phyloP scores from a whole-genome alignment of 306 rosid genomes.

The Castanea mollissima region DNA sequence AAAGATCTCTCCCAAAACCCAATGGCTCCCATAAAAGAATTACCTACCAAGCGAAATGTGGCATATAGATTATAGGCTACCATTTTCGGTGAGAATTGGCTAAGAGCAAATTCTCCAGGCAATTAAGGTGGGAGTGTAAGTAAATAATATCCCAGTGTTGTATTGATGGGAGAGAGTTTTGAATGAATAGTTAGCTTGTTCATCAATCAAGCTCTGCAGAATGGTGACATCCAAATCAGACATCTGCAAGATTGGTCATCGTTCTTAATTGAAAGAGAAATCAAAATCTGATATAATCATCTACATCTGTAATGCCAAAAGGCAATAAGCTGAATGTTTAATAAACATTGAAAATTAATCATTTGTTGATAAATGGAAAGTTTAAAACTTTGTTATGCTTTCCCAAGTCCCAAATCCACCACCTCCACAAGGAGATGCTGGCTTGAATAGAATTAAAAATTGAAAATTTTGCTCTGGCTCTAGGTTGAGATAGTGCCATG shows the following conservation, averaged over 20 bases:
- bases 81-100: no score
- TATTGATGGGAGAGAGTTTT: background rate
- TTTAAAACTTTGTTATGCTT: conserved; percentile 34
- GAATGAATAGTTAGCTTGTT: background rate
- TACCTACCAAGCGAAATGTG: no score
- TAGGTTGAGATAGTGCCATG: conserved; percentile 11
- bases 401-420: conserved; percentile 37
- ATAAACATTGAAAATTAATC: conserved; percentile 37
- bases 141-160: no score
- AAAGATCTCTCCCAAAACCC: no score
- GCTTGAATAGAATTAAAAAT: conserved; percentile 38
- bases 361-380: conserved; percentile 37
- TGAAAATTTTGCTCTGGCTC: conserved; percentile 19
- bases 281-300: background rate
- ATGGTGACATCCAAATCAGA: background rate
- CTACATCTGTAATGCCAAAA: conserved; percentile 7
- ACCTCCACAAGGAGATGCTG: conserved; percentile 40
- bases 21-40: no score
- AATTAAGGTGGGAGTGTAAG: no score
- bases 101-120: no score
- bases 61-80: no score
- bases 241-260: background rate
- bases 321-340: conserved; percentile 1
- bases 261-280: background rate
- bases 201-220: background rate